A percentile compares a stretch with the other conserved stretches of the same genome.
phyloP scores from a whole-genome alignment of 768 basidiomycete species.

The Leccinellum rugosiceps region DNA sequence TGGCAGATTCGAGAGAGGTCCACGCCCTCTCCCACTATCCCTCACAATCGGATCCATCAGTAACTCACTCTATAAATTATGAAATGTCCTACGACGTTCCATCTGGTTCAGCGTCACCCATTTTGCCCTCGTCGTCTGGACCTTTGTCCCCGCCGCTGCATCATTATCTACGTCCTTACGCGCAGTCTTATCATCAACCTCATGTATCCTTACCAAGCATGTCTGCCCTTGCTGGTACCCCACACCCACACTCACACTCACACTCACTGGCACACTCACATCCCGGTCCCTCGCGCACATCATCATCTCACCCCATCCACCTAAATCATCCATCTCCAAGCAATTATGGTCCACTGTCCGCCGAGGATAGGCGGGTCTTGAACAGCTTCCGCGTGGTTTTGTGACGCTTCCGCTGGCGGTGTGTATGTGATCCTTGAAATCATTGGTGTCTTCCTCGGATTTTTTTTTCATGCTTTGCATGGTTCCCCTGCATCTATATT shows the following conservation, averaged over 20 bases:
- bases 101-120: conserved; percentile 11
- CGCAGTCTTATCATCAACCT: conserved; percentile 2
- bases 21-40: conserved; percentile 11
- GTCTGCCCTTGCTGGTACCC: conserved; percentile 8
- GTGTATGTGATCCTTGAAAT: neutral
- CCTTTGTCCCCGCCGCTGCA: conserved; percentile 9
- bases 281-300: neutral
- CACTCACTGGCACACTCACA: neutral
- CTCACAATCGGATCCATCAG: neutral
- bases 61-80: conserved; percentile 6
- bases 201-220: conserved; percentile 25
- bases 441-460: neutral
- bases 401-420: conserved; percentile 23
- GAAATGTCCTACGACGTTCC: conserved; percentile 11
- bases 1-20: conserved; percentile 17
- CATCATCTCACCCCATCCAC: conserved; percentile 13
- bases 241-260: neutral
- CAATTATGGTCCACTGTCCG: conserved; percentile 40
- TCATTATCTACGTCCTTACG: conserved; percentile 7
- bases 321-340: conserved; percentile 25
- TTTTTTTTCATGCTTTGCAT: neutral
- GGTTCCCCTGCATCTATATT: conserved; percentile 3
- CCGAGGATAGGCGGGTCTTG: conserved; percentile 58
- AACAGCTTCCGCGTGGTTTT: conserved; percentile 53
- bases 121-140: conserved; percentile 14